These are phyloP conservation scores for Blastobotrys attinorum DNA, from an alignment of 805 yeast species.

Conservation along the genomic window DNA sequence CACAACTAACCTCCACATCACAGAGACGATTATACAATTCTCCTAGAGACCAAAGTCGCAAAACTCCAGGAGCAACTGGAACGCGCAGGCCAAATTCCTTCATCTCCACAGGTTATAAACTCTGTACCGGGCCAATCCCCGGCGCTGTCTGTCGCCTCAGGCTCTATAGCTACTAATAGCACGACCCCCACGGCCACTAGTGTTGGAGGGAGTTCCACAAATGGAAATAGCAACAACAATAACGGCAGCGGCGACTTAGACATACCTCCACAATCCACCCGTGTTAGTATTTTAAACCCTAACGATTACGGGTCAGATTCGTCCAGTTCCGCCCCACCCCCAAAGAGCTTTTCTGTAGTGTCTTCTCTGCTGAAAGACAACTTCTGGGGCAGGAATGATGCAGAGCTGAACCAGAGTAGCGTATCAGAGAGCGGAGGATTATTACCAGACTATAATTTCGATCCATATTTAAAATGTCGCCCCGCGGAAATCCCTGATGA, in stretches of 20 bases:
- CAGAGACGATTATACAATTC: conserved; percentile 46
- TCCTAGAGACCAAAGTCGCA: conserved; percentile 48
- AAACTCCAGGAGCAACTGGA: conserved; percentile 37
- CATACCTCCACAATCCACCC: background rate
- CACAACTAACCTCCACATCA: background rate
- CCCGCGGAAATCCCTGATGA: conserved; percentile 15
- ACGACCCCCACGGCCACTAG: background rate
- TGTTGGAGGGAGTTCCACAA: background rate
- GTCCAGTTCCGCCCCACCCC: conserved; percentile 15
- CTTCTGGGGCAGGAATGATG: conserved; percentile 14
- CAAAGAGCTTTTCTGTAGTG: conserved; percentile 24
- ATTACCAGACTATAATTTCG: conserved; percentile 16
- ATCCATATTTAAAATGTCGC: conserved; percentile 13
- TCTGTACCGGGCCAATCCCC: no score
- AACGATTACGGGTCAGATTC: conserved; percentile 17
- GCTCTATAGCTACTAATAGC: no score
- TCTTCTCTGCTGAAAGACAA: conserved; percentile 21
- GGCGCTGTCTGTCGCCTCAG: background rate
- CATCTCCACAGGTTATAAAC: background rate
- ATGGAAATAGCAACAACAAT: no score
- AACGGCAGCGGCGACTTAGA: background rate
- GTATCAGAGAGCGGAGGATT: conserved; percentile 10
- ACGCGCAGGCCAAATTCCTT: conserved; percentile 8
- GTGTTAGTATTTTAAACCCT: conserved; percentile 19
- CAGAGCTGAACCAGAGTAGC: conserved; percentile 1